Evolutionary conservation across 345 rosid genomes (phyloP), one percentile per base, ranked within the genome.

Genomic region (Gossypium herbaceum): DNA sequence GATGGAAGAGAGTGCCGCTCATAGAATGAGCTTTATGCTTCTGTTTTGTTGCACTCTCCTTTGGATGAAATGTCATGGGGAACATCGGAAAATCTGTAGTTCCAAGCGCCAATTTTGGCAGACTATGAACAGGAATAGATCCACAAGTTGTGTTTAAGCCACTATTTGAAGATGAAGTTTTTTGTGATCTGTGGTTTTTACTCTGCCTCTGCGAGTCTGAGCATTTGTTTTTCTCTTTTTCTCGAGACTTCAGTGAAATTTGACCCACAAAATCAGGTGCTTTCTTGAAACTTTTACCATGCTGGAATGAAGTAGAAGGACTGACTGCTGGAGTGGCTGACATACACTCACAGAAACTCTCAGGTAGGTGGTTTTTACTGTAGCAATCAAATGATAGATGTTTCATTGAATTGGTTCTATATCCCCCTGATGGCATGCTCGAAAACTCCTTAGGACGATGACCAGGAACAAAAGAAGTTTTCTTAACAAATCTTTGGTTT

Each of bases 221-320:
- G 41, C 71, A 84, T 65, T 81, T 85, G 65, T 81, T 83, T 85
- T 84, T 89, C 72, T 65, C 81, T 73, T 84, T 88, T 59, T 83
- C 93, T 68, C 77, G 87, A 52, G 77, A 77, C 76, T 71, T 83
- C 72, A 73, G 81, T 22, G 92, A 74, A 71, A 81, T 78, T 69
- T 79, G 92, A 74, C 76, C 60, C 6, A 64, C 24, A 68, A 81
- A 79, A 75, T 79, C 83, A 55, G 62, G 67, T 24, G 75, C 77
- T 61, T 75, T 78, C 79, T 81, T 81, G 72, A 78, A 81, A 78
- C 72, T 64, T 71, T 75, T 86, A 79, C 83, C 82, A 72, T 79
- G 79, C 78, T 74, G 88, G 81, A 81, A 76, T 58, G 90, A 82
- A 20, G 92, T 81, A 80, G 93, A 86, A 63, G 90, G 65, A 70